Evolutionary conservation across 306 rosid genomes (phyloP).

Genomic region (Canavalia gladiata): DNA sequence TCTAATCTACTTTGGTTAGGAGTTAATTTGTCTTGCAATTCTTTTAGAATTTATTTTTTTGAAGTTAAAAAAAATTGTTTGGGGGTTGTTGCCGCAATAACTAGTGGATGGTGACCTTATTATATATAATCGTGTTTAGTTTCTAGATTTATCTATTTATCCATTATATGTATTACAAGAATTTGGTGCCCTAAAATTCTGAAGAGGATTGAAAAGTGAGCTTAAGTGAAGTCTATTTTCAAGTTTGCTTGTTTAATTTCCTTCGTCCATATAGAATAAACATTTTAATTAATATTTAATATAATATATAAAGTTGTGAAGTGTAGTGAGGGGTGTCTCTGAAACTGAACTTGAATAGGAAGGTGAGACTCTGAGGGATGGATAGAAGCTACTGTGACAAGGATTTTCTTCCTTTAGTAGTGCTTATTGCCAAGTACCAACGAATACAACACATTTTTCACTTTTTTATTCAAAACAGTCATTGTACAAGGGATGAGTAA

Average conservation of each 20-base stretch:
- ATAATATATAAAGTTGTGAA: not conserved
- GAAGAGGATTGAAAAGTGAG: not conserved
- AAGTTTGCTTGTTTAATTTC: too few species aligned
- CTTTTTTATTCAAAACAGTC: constrained; percentile 82
- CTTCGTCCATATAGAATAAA: too few species aligned
- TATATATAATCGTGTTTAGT: not conserved
- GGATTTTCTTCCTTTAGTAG: constrained; percentile 67
- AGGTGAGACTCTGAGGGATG: constrained; percentile 30
- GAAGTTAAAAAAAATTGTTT: not conserved
- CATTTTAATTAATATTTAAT: not conserved
- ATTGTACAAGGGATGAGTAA: constrained; percentile 75
- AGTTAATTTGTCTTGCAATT: not conserved
- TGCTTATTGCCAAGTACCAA: constrained; percentile 58
- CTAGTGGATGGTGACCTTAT: constrained; percentile 31
- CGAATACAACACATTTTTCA: constrained; percentile 76
- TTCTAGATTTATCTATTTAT: constrained; percentile 5
- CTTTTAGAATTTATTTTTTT: not conserved
- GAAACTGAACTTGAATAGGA: not conserved
- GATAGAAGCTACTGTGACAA: constrained; percentile 53
- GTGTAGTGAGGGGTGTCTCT: not conserved
- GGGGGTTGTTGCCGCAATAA: constrained; percentile 16
- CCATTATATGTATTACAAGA: not conserved
- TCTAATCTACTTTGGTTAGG: constrained; percentile 16
- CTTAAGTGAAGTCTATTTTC: not conserved
- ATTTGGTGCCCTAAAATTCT: constrained; percentile 5